Conservation (phyloP, 768 basidiomycete species). For the Inosperma sp. region DNA sequence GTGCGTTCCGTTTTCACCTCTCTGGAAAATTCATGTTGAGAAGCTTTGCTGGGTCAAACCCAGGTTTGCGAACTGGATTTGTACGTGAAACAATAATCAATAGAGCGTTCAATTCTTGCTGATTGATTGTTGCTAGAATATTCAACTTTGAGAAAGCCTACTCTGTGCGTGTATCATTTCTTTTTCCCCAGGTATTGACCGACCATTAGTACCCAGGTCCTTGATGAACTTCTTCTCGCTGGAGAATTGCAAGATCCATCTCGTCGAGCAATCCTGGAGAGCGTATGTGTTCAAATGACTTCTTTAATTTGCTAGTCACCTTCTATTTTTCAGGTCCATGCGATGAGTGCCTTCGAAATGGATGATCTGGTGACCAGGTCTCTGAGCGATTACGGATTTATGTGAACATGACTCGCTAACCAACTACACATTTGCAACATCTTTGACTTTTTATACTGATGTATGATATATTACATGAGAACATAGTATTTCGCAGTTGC, state of each 20-base stretch:
- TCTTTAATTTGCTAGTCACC: neutral
- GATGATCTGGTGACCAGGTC: no score
- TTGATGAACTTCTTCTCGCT: constrained; percentile 91
- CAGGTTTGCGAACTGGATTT: constrained; percentile 91
- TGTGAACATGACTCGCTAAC: no score
- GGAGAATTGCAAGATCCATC: constrained; percentile 95
- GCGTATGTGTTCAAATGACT: no score
- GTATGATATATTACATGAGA: neutral
- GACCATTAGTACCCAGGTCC: constrained; percentile 43
- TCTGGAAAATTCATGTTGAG: constrained; percentile 14
- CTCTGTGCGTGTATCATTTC: constrained; percentile 44
- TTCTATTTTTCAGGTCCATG: neutral
- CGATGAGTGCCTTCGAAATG: no score
- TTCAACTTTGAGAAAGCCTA: constrained; percentile 99
- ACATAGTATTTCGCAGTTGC: neutral
- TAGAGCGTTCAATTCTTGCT: no score
- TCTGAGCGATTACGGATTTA: no score
- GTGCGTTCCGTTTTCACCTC: constrained; percentile 41
- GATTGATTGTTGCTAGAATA: constrained; percentile 67
- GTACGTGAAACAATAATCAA: constrained; percentile 40
- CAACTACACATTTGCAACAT: no score
- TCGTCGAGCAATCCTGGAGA: constrained; percentile 55
- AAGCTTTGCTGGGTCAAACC: constrained; percentile 8
- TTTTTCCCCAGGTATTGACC: neutral
- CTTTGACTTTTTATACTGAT: no score